Percentiles rank a stretch among this genome's conserved stretches.
Evolutionary conservation across 257 asterid genomes (phyloP).

Genomic region (Capsicum chinense): DNA sequence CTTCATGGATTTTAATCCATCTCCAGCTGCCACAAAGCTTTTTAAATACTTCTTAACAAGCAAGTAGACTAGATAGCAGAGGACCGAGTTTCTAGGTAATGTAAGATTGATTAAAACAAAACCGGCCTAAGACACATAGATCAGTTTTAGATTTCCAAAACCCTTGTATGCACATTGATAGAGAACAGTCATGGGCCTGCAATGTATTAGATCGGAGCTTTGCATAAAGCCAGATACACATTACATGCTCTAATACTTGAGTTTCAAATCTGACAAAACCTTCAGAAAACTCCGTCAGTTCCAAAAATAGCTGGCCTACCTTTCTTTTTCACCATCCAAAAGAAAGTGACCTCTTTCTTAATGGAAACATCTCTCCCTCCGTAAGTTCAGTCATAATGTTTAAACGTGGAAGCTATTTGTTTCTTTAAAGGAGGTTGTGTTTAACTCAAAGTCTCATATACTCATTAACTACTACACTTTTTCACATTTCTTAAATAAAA

Average conservation of each 20-base stretch:
- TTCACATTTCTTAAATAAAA: background rate
- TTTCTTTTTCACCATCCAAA: background rate
- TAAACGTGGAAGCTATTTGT: background rate
- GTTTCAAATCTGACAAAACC: conserved; percentile 10
- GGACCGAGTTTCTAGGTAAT: background rate
- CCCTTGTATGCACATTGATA: background rate
- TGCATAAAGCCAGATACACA: background rate
- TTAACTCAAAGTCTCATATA: conserved; percentile 16
- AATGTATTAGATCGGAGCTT: conserved; percentile 3
- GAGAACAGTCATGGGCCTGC: background rate
- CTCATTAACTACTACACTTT: background rate
- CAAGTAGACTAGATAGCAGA: conserved; percentile 11
- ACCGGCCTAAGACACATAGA: background rate
- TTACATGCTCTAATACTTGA: background rate
- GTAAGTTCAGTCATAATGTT: conserved; percentile 9
- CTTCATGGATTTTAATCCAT: conserved; percentile 1
- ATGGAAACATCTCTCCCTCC: background rate
- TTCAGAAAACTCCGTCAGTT: background rate
- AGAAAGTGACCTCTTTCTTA: background rate
- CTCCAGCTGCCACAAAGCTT: conserved; percentile 7
- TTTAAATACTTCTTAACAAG: background rate
- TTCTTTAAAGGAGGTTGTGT: conserved; percentile 1
- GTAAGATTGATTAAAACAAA: conserved; percentile 17
- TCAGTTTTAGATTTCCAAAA: background rate
- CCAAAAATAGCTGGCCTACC: background rate